Evolutionary conservation across 2,329 filamentous ascomycete species (phyloP), one percentile per base, ranked within the genome.

Genomic region (Aspergillus fumigatiaffinis): DNA sequence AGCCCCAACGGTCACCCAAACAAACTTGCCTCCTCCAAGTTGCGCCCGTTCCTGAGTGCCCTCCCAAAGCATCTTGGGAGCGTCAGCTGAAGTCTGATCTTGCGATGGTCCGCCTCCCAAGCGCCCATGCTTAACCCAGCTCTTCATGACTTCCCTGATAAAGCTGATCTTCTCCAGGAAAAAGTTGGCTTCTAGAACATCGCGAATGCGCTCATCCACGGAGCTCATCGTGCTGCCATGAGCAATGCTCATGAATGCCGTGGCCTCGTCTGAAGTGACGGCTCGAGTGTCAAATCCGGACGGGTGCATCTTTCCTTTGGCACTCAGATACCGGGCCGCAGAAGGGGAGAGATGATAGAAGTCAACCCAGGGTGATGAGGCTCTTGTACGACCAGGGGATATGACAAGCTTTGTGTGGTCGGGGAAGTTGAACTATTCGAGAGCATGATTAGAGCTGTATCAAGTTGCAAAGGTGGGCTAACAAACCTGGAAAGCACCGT

Each of bases 341-440:
- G 73, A 72, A 0, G 77, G 70, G 1, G 78, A 78, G 4, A 81
- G 72, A 54, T 80, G 78, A 59, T 80, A 80, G 61, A 80, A 79
- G 65, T 81, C 78, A 28, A 79, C 66, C 71, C 74, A 77, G 12
- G 72, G 72, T 3, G 75, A 72, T 1, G 71, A 73, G 59, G 66
- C 71, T 55, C 73, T 66, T n/a, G 69, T 71, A 41, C 70, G 72
- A 17, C 70, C 72, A 14, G 72, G 70, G 4, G 78, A 76, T 35
- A 81, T 67, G n/a, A 80, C 73, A 12, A 81, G 70, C 60, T 81
- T 81, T 12, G 79, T 81, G 59, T 81, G 79, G 55, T 81, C 79
- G 2, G 79, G 79, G 62, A 81, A 81, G 61, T 81, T 81, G 68
- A 81, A 80, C 67, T 77, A 38, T 48, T 26, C 1, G 1, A 28